A percentile compares a stretch with the other conserved stretches of the same genome.
Conservation (phyloP, 106 monocot species). For the Acorus calamus region DNA sequence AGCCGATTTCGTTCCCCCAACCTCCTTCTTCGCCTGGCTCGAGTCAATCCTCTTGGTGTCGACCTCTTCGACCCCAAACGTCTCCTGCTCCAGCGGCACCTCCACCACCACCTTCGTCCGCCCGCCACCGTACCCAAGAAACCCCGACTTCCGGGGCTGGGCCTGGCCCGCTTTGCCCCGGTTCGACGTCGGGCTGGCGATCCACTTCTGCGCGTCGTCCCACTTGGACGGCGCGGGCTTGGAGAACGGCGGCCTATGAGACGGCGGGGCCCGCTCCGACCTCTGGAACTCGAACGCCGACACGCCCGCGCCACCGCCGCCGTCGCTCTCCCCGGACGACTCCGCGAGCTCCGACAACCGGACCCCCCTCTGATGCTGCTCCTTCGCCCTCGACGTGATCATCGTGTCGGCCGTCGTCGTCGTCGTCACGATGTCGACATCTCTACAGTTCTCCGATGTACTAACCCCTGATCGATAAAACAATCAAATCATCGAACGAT, state of each 20-base stretch:
- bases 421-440: slow-evolving; percentile 52
- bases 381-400: neutral
- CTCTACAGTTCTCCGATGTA: slow-evolving; percentile 24
- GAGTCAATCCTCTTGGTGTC: slow-evolving; percentile 63
- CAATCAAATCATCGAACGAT: neutral
- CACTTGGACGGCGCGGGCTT: slow-evolving; percentile 17
- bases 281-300: slow-evolving; percentile 81
- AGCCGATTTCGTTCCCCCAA: slow-evolving; percentile 20
- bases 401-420: slow-evolving; percentile 7
- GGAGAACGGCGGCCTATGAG: slow-evolving; percentile 47
- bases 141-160: slow-evolving; percentile 26
- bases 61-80: slow-evolving; percentile 22
- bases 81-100: slow-evolving; percentile 1
- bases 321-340: slow-evolving; percentile 21
- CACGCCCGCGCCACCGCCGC: slow-evolving; percentile 23
- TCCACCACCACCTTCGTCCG: slow-evolving; percentile 52
- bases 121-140: slow-evolving; percentile 21
- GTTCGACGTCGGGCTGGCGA: slow-evolving; percentile 53
- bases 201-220: slow-evolving; percentile 18
- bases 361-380: slow-evolving; percentile 7
- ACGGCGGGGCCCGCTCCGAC: slow-evolving; percentile 27
- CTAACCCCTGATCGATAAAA: slow-evolving; percentile 17
- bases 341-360: slow-evolving; percentile 4
- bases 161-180: slow-evolving; percentile 17
- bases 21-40: slow-evolving; percentile 43